A percentile compares a stretch with the other conserved stretches of the same genome.
Conservation (phyloP, 2,329 filamentous ascomycete species). For the Scytalidium lignicola region DNA sequence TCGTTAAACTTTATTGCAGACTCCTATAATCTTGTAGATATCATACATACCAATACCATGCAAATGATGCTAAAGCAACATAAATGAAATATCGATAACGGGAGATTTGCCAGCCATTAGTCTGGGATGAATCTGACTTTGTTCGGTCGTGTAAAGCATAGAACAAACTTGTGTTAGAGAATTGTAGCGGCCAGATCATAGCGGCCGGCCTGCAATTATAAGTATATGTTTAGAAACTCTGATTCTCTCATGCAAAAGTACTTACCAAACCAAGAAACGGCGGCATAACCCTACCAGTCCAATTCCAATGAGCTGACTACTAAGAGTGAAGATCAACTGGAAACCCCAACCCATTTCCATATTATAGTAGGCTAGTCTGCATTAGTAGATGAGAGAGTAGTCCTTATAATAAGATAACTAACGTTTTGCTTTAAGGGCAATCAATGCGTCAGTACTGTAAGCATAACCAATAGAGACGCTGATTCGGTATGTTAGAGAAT, state of each 20-base stretch:
- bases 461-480: slow-evolving; percentile 28
- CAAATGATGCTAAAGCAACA: slow-evolving; percentile 51
- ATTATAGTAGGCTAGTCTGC: slow-evolving; percentile 59
- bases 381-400: background rate
- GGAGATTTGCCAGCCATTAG: slow-evolving; percentile 57
- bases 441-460: slow-evolving; percentile 69
- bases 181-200: slow-evolving; percentile 12
- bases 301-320: slow-evolving; percentile 42
- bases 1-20: slow-evolving; percentile 37
- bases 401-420: background rate
- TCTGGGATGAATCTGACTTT: slow-evolving; percentile 42
- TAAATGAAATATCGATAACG: slow-evolving; percentile 61
- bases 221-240: slow-evolving; percentile 2
- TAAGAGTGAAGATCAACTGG: slow-evolving; percentile 53
- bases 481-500: slow-evolving; percentile 26
- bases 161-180: slow-evolving; percentile 13
- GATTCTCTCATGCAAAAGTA: background rate
- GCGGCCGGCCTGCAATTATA: slow-evolving; percentile 11
- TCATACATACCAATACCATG: slow-evolving; percentile 59
- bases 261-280: slow-evolving; percentile 5
- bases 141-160: slow-evolving; percentile 55
- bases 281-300: slow-evolving; percentile 6
- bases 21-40: too few species aligned
- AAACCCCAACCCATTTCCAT: slow-evolving; percentile 54
- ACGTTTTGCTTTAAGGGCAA: slow-evolving; percentile 49